Base-by-base conservation (phyloP, 2,329 filamentous ascomycete species). In the Phaeosphaeria sp. region DNA sequence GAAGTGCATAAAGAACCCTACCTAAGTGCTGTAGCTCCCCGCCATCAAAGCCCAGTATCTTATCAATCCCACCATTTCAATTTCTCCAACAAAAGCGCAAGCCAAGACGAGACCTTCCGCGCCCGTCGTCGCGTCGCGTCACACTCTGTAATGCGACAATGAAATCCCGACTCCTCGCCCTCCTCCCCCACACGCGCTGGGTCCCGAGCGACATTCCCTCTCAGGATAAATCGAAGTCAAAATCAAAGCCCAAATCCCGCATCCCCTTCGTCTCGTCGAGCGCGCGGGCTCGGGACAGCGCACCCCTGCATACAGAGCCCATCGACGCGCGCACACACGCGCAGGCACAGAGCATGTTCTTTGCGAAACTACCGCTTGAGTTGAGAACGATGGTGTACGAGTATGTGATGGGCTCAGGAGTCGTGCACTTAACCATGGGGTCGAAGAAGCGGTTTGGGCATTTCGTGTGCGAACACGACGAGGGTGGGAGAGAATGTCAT, bases 351-450 rank as follows among this genome's bases (percentile, higher is more conserved):
- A 69, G 68, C 25, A 49, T 57, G 5, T 74, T 76, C 46, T 76
- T 77, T 46, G 63, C 60, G 1, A 61, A 55, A n/a, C n/a, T 77
- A 25, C 74, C 73, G 13, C 43, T 73, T 20, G 74, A 77, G 54
- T 50, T 77, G 20, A 48, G 74, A 43, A 54, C 53, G 18, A 69
- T 71, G 61, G 68, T 77, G 39, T 77, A 75, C 44, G 73, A 68
- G 33, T 71, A 69, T 46, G 59, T 75, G 18, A 64, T 73, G 46
- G 70, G 68, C 7, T 56, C 55, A 11, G 67, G 72, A 55, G 68
- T 60, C 0, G 64, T 77, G 40, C 74, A 77, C 60, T 57, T 77
- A 25, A 73, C 68, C 1, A 45, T 74, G 24, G 68, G 72, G 1
- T 60, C 64, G 36, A 73, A 69, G 64, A 69, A 60, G 54, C 56